A percentile compares a stretch with the other conserved stretches of the same genome.
phyloP scores from a whole-genome alignment of 768 basidiomycete species.

The Boletus vinaceobasis region DNA sequence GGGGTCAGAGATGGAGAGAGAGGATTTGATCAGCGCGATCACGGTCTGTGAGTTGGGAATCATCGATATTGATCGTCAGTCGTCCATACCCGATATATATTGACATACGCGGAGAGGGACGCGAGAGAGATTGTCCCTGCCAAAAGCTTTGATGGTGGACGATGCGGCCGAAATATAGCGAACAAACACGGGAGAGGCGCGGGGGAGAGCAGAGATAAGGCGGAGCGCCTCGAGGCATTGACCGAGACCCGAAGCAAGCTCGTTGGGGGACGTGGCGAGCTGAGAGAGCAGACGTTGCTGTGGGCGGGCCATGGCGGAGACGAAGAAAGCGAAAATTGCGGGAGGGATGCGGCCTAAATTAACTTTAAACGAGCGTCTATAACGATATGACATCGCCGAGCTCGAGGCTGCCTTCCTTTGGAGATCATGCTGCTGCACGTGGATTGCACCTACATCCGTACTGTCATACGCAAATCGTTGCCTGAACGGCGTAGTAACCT shows the following conservation, averaged over 20 bases:
- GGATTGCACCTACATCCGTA: too few relatives aligned
- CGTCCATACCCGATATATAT: neutral
- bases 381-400: neutral
- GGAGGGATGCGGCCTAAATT: neutral
- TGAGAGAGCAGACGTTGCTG: slow-evolving; percentile 31
- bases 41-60: slow-evolving; percentile 18
- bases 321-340: neutral
- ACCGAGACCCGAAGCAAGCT: slow-evolving; percentile 31
- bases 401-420: too few relatives aligned
- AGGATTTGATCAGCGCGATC: slow-evolving; percentile 22
- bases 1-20: slow-evolving; percentile 19
- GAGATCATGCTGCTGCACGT: too few relatives aligned
- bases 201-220: slow-evolving; percentile 28
- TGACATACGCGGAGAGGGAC: slow-evolving; percentile 31
- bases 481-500: too few relatives aligned
- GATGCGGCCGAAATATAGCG: slow-evolving; percentile 18
- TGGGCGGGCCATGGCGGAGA: slow-evolving; percentile 19
- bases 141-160: slow-evolving; percentile 25
- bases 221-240: slow-evolving; percentile 34
- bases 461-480: too few relatives aligned
- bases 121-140: slow-evolving; percentile 30
- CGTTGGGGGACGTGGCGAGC: slow-evolving; percentile 31
- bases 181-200: slow-evolving; percentile 28
- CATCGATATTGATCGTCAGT: neutral
- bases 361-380: slow-evolving; percentile 2